A percentile compares a stretch with the other conserved stretches of the same genome.
These are phyloP conservation scores for Neurospora sp. DNA, from an alignment of 495 filamentous ascomycete genomes.

Conservation along the genomic window DNA sequence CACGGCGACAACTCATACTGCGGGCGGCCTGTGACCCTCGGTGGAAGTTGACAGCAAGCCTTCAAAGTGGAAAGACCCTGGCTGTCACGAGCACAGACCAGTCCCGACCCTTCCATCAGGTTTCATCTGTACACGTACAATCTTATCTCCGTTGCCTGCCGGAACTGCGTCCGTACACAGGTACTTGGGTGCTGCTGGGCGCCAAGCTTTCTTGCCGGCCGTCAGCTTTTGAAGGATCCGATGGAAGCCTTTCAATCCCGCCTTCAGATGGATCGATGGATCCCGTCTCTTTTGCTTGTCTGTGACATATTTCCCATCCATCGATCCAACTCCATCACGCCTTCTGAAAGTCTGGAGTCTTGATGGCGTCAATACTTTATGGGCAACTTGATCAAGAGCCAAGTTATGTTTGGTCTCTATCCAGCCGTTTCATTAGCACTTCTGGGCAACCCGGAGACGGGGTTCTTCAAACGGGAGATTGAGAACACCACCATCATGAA, in stretches of 20 bases:
- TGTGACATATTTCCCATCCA: not conserved
- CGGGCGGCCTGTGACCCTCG: not conserved
- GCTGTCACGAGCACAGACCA: not conserved
- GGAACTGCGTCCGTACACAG: not conserved
- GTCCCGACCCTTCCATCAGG: not conserved
- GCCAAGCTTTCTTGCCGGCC: not conserved
- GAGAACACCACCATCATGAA: not conserved
- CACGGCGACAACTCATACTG: not conserved
- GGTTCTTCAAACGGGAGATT: not conserved
- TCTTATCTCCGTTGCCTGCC: not conserved
- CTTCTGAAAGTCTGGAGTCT: not conserved
- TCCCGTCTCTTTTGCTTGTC: not conserved
- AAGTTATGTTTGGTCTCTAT: not conserved
- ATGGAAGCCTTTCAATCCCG: not conserved
- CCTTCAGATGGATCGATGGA: not conserved
- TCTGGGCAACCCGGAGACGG: not conserved
- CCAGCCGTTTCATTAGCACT: not conserved
- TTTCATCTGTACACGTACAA: not conserved
- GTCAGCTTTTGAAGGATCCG: not conserved
- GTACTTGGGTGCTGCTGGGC: too few relatives aligned
- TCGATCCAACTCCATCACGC: not conserved
- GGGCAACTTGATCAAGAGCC: not conserved
- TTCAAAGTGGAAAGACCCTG: not conserved
- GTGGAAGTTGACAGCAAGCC: slow-evolving; percentile 4
- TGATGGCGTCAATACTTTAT: not conserved